Base-by-base conservation (phyloP, 176 grass and related monocot genomes). In the Triticum urartu region DNA sequence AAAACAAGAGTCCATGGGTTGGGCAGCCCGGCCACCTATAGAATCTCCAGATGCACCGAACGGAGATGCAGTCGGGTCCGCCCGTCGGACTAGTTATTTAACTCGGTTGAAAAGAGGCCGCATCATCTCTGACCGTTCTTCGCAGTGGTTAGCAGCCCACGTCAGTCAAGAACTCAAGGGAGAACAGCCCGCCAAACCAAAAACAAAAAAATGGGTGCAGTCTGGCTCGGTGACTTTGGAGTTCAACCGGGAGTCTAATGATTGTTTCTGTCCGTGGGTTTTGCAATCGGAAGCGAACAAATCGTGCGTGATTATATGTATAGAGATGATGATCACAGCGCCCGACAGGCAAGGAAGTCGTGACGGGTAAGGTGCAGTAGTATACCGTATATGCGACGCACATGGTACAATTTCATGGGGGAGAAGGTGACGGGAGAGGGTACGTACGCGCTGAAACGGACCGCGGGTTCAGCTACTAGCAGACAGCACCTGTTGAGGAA, bases 31-130 rank as follows among this genome's bases (percentile, higher is more conserved):
- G 83, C 47, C 10, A 68, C 66, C 67, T 68, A 35, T 7, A 34
- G 25, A 85, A 66, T 76, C 45, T 68, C 2, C 38, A 79, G 66
- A 72, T 84, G 39, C 74, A 84, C 38, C 60, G 68, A 75, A 85
- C 87, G 32, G 28, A 80, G 81, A 65, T 85, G 68, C 79, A 72
- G 54, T 20, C 54, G 6, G 40, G 65, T 72, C 64, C 30, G 63
- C 1, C 32, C 58, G 13, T 79, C 73, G 74, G 89, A 90, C 79
- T 64, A 33, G 1, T 58, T 21, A 30, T 52, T 75, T 75, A 52
- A 30, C 68, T 38, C 33, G 20, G 45, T 66, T 43, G 24, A 64
- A 61, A 79, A 74, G 3, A 9, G 72, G 17, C 12, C 22, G 5
- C 11, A 2, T 17, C 34, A 21, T 67, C 8, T 82, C 17, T 73